Percentiles rank a stretch among this genome's conserved stretches.
These are phyloP conservation scores for Pascua sp. DNA, from an alignment of 1,284 basidiomycete genomes.

Conservation along the genomic window DNA sequence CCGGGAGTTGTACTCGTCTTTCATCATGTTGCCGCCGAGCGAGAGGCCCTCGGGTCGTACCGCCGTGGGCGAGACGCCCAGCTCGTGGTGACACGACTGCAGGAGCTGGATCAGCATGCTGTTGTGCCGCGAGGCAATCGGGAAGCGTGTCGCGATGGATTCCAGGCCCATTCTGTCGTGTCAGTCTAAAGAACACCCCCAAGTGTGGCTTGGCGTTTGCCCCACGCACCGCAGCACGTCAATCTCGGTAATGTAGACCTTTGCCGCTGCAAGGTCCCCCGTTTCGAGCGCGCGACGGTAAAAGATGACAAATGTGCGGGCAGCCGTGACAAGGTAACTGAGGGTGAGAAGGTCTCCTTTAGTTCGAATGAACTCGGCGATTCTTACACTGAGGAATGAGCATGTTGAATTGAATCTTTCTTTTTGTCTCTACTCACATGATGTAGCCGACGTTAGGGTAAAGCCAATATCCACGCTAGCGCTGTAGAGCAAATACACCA, in stretches of 20 bases:
- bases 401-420: not conserved
- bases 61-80: not conserved
- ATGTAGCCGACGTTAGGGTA: constrained; percentile 25
- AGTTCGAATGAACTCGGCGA: not conserved
- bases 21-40: not conserved
- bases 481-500: constrained; percentile 30
- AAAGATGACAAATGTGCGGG: constrained; percentile 33
- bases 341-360: not conserved
- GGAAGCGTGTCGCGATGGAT: constrained; percentile 21
- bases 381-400: not conserved
- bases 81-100: constrained; percentile 2
- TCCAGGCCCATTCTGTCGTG: constrained; percentile 21
- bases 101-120: constrained; percentile 29
- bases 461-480: constrained; percentile 31
- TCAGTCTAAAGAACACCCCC: not conserved
- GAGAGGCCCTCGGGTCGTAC: not conserved
- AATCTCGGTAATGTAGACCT: constrained; percentile 30
- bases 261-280: constrained; percentile 18
- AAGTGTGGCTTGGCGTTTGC: too few relatives aligned
- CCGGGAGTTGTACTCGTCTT: too few relatives aligned
- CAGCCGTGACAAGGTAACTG: constrained; percentile 33
- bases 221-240: constrained; percentile 32
- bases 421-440: constrained; percentile 20
- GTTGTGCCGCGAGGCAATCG: constrained; percentile 27
- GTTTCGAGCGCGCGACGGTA: constrained; percentile 29